Conservation (phyloP, 169 alveolate species). For the Plasmodium inui region DNA sequence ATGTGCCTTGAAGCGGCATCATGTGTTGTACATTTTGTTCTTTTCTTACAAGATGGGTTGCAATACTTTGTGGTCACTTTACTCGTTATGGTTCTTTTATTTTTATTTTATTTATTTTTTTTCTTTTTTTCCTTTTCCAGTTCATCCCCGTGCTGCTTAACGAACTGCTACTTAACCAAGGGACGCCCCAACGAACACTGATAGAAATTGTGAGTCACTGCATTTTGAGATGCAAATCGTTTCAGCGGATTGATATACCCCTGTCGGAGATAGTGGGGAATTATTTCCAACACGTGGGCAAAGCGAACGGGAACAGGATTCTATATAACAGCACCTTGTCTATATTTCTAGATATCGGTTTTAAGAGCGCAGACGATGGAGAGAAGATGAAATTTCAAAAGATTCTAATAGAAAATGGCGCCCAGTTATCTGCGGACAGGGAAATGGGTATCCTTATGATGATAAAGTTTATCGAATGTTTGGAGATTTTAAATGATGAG, state of each 20-base stretch:
- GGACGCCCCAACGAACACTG: neutral
- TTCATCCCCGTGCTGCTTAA: constrained; percentile 37
- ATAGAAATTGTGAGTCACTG: constrained; percentile 55
- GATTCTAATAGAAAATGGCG: constrained; percentile 26
- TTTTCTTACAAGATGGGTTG: neutral
- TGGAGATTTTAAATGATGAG: constrained; percentile 38
- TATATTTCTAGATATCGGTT: constrained; percentile 59
- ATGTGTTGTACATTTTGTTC: neutral
- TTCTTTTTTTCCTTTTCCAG: neutral
- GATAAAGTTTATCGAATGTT: constrained; percentile 53
- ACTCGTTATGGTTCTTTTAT: neutral
- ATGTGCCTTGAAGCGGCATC: neutral
- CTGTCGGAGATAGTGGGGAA: constrained; percentile 12
- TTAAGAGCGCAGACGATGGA: constrained; percentile 36
- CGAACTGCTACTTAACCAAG: constrained; percentile 26
- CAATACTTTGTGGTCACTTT: neutral
- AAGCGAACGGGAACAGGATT: neutral
- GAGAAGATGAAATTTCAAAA: constrained; percentile 66
- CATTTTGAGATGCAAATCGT: constrained; percentile 57
- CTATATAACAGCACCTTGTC: constrained; percentile 37
- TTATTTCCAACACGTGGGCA: constrained; percentile 35
- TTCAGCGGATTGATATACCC: constrained; percentile 25
- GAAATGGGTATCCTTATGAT: constrained; percentile 41
- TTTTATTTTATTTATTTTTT: neutral
- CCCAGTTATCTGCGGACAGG: neutral